Evolutionary conservation across 2,329 filamentous ascomycete genomes (phyloP), one percentile per base, ranked within the genome.

Genomic region (Nigrospora sphaerica): DNA sequence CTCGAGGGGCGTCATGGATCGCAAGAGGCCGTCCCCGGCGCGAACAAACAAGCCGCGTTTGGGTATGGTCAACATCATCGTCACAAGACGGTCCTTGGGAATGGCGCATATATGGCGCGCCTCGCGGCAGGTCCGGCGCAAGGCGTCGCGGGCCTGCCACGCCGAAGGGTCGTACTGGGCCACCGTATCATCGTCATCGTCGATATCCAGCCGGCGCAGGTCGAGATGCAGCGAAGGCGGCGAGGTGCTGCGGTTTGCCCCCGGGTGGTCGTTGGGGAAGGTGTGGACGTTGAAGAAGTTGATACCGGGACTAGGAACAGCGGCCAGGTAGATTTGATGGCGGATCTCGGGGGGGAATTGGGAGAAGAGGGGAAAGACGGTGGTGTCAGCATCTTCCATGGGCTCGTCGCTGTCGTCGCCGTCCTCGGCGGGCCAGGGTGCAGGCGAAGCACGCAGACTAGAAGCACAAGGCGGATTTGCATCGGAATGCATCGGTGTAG

Each of bases 231-330:
- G 40, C 52, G 52, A 58, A 2, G 55, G 51, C 6, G 61, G 61
- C 3, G 60, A 63, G 1, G 46, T 55, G 52, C 57, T 61, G 6
- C 57, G 52, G 49, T 60, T 61, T 16, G 53, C 52, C 14, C 52
- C 53, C 2, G 18, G 32, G 36, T 64, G 60, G 40, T 62, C 60
- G 45, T 60, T 57, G n/a, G 62, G 62, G 48, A 62, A 57, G 45
- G 46, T 51, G 49, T 64, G 62, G 1, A 63, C 50, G 51, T 64
- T 64, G 57, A 64, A 64, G 52, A 63, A 62, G 51, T 63, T 64
- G 45, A 64, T 57, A 23, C 58, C 59, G 2, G 58, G 54, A 1
- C 45, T 44, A 0, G 58, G 56, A 4, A 62, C 39, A 12, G 59
- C 60, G 16, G 50, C 39, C 1, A 43, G 53, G 53, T 57, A 64